A percentile compares a stretch with the other conserved stretches of the same genome.
These are phyloP conservation scores for Chenopodium quinoa DNA, from an alignment of 148 eudicot genomes.

Conservation along the genomic window DNA sequence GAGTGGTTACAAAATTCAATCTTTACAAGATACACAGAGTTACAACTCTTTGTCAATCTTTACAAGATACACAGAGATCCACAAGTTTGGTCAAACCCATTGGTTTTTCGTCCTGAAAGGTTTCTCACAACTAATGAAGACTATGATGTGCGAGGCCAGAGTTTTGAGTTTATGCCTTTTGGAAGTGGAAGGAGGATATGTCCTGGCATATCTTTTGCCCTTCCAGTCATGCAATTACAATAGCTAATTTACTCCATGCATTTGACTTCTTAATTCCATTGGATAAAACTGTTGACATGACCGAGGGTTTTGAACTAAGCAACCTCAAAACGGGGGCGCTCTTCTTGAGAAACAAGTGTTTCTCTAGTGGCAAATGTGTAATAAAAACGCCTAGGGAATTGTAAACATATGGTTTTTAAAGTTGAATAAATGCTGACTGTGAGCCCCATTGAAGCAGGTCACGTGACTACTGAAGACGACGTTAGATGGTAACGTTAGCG, in stretches of 20 bases:
- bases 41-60: constrained; percentile 19
- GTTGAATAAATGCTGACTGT: too few relatives aligned
- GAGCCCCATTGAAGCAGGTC: too few relatives aligned
- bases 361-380: too few relatives aligned
- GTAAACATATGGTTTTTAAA: too few relatives aligned
- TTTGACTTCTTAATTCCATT: constrained; percentile 9
- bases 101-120: constrained; percentile 21
- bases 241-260: constrained; percentile 18
- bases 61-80: constrained; percentile 32
- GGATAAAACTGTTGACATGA: constrained; percentile 16
- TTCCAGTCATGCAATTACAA: constrained; percentile 10
- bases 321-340: neutral
- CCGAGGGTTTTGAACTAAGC: constrained; percentile 11
- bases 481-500: too few relatives aligned
- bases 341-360: too few relatives aligned
- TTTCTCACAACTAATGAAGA: constrained; percentile 25
- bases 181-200: constrained; percentile 18
- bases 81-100: constrained; percentile 20
- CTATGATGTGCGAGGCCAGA: constrained; percentile 20
- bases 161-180: constrained; percentile 16
- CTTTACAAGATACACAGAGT: neutral
- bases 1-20: constrained; percentile 16
- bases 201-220: constrained; percentile 16
- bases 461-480: too few relatives aligned
- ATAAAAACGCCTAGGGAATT: too few relatives aligned